Evolutionary conservation across 805 yeast species (phyloP), one percentile per base, ranked within the genome.

Genomic region (Spathaspora gorwiae): DNA sequence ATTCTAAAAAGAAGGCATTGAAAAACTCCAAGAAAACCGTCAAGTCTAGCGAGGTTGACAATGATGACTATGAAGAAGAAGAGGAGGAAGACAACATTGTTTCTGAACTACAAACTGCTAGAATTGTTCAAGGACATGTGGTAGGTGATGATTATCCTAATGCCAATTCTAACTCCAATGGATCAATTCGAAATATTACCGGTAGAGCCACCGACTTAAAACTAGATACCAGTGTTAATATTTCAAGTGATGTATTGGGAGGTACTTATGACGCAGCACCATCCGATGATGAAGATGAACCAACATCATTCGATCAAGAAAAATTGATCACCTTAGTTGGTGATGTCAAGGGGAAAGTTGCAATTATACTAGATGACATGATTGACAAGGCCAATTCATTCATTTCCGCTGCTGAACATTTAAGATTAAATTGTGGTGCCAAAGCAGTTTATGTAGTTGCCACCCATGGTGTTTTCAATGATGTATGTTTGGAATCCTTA

Each of bases 391-490:
- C 97, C 38, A 83, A 84, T 52, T 82, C 95, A 8, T 92, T 90
- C 62, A 86, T 94, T 52, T 92, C 97, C 29, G 99, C 99, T 37
- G 99, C 99, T 31, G 99, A 94, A 70, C 99, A 94, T 70, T 80
- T 95, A 64, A 80, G 95, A 54, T 75, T 87, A 66, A 92, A 90
- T 66, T 94, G 99, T 71, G 99, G 99, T 47, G 99, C 99, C 49
- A 85, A 83, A 56, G 77, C 80, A 47, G 97, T 94, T 26, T 87
- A 85, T 56, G 81, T 94, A 24, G 82, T 94, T 49, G 98, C 97
- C 12, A 92, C 98, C 4, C 99, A 94, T 61, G 99, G 99, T 53
- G 79, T 92, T 37, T 92, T 94, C 68, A 82, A 89, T 52, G 95
- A 88, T 54, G 83, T 83, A 53, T 89, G 96, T 57, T 74, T 94